phyloP scores from a whole-genome alignment of 257 asterid species.

The Striga asiatica region DNA sequence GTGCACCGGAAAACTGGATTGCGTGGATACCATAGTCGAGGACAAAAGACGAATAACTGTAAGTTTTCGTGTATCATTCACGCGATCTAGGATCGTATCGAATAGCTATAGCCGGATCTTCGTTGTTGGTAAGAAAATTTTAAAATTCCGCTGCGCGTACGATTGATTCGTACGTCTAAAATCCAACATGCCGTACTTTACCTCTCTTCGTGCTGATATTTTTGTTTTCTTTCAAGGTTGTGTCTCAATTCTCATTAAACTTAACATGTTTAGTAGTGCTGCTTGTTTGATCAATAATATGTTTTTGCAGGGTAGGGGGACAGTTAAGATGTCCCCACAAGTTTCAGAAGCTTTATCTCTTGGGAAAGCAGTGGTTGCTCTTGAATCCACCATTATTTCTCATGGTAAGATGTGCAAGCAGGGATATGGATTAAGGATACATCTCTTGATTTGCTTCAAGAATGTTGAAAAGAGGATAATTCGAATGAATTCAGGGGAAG shows the following conservation, averaged over 20 bases:
- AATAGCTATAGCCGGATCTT: too few relatives aligned
- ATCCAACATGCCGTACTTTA: not conserved
- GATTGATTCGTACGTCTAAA: too few relatives aligned
- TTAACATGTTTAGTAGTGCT: not conserved
- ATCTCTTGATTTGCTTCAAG: not conserved
- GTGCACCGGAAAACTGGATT: too few relatives aligned
- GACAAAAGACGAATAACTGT: too few relatives aligned
- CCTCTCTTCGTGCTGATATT: not conserved
- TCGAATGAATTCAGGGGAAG: too few relatives aligned
- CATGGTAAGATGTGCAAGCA: constrained; percentile 43
- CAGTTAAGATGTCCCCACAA: constrained; percentile 50
- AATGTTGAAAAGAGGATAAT: not conserved
- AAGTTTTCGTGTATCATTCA: too few relatives aligned
- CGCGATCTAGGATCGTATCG: too few relatives aligned
- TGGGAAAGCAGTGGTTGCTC: constrained; percentile 81
- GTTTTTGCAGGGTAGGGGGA: constrained; percentile 24
- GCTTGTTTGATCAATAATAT: not conserved
- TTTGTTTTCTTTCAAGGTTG: not conserved
- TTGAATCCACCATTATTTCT: constrained; percentile 88
- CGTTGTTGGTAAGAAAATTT: too few relatives aligned
- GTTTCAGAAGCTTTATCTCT: constrained; percentile 76
- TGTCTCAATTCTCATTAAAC: not conserved
- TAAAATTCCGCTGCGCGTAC: too few relatives aligned
- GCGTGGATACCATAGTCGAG: too few relatives aligned
- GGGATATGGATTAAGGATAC: not conserved